These are phyloP conservation scores for Ophiostoma ulmi DNA, from an alignment of 2,329 filamentous ascomycete genomes.

Conservation along the genomic window DNA sequence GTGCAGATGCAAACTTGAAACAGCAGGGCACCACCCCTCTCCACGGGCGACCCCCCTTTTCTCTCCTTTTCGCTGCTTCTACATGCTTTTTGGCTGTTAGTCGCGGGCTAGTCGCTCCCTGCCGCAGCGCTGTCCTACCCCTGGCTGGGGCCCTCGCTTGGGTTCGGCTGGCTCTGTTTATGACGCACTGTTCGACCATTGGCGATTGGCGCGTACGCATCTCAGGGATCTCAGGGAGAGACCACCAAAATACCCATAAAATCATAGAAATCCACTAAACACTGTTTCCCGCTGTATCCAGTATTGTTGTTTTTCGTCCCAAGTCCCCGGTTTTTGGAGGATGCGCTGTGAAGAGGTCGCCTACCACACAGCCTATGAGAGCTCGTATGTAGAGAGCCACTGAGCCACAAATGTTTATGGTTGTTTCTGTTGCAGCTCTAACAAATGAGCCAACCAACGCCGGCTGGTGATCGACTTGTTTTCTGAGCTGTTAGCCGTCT, in stretches of 20 bases:
- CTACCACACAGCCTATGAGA: conserved; percentile 9
- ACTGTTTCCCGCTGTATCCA: neutral
- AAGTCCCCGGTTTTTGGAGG: conserved; percentile 7
- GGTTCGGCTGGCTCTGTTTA: neutral
- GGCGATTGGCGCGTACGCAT: neutral
- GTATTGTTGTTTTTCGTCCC: neutral
- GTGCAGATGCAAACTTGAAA: neutral
- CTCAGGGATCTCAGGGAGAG: neutral
- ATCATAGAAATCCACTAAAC: neutral
- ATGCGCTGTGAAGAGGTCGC: conserved; percentile 2
- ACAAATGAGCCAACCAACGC: neutral
- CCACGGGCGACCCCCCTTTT: conserved; percentile 4
- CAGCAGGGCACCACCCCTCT: conserved; percentile 4
- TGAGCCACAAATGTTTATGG: neutral
- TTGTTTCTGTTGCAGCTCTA: neutral
- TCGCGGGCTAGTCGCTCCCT: neutral
- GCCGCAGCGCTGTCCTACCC: neutral
- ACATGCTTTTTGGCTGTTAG: neutral
- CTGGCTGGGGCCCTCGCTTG: neutral
- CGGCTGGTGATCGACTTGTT: neutral
- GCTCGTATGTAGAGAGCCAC: neutral
- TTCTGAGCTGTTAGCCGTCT: conserved; percentile 8
- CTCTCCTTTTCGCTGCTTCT: conserved; percentile 1
- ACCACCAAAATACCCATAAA: neutral
- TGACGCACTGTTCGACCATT: conserved; percentile 3